Evolutionary conservation across 345 rosid species (phyloP).

Genomic region (Melaleuca alternifolia): DNA sequence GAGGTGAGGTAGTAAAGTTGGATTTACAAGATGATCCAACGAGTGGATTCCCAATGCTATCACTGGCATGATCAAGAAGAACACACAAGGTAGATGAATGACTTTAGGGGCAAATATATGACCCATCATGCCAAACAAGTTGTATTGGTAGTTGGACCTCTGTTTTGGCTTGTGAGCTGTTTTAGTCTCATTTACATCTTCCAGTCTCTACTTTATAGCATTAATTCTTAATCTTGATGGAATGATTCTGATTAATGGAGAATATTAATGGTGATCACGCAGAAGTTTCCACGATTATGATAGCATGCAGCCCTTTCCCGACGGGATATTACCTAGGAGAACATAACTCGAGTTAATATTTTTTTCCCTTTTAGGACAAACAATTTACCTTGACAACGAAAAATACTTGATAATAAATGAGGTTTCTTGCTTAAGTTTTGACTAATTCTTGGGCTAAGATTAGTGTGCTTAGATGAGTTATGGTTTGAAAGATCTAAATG

Average conservation of each 20-base stretch:
- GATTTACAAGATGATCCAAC: not conserved
- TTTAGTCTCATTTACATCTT: not conserved
- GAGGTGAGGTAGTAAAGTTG: not conserved
- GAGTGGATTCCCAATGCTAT: not conserved
- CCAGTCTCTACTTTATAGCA: not conserved
- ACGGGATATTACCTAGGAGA: not conserved
- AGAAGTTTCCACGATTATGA: not conserved
- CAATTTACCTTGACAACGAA: not conserved
- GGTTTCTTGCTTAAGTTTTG: not conserved
- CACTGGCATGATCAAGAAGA: not conserved
- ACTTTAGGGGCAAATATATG: not conserved
- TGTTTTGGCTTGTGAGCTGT: not conserved
- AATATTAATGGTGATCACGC: not conserved
- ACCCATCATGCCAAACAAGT: not conserved
- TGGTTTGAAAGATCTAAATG: not conserved
- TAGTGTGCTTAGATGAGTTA: not conserved
- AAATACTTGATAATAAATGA: not conserved
- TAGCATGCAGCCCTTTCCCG: not conserved
- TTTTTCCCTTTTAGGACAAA: not conserved
- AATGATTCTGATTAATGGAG: not conserved
- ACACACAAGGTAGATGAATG: not conserved
- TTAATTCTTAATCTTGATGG: not conserved
- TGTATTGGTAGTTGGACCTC: not conserved
- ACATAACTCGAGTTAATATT: not conserved
- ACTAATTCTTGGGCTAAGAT: not conserved